Conservation (phyloP, 306 rosid species). For the Psophocarpus tetragonolobus region DNA sequence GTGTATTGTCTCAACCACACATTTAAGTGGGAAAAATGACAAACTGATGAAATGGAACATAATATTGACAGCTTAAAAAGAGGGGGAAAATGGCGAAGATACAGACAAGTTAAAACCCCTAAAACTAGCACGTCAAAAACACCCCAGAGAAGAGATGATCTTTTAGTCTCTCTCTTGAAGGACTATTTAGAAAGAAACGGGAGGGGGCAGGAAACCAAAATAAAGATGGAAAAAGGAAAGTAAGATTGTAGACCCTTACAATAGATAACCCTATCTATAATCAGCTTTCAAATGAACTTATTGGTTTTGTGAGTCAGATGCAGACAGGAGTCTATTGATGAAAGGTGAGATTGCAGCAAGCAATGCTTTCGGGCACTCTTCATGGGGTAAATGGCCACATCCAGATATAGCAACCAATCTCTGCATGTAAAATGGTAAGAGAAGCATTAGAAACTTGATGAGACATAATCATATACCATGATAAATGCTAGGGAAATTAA, state of each 20-base stretch:
- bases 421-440: constrained; percentile 49
- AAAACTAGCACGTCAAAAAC: constrained; percentile 54
- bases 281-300: constrained; percentile 42
- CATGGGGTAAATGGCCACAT: constrained; percentile 97
- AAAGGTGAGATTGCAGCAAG: constrained; percentile 86
- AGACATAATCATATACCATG: neutral
- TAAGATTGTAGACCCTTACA: constrained; percentile 17
- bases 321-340: constrained; percentile 55
- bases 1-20: constrained; percentile 31
- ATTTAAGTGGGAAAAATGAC: constrained; percentile 41
- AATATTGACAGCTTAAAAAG: neutral
- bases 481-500: constrained; percentile 14
- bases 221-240: neutral
- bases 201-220: neutral
- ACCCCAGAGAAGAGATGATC: constrained; percentile 51
- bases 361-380: constrained; percentile 93
- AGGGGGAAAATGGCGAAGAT: constrained; percentile 20
- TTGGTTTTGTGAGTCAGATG: constrained; percentile 50
- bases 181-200: constrained; percentile 13
- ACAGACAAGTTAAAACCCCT: constrained; percentile 51
- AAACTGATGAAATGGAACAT: constrained; percentile 8
- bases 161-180: constrained; percentile 50
- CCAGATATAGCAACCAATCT: constrained; percentile 85
- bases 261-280: constrained; percentile 38
- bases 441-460: constrained; percentile 11